phyloP scores from a whole-genome alignment of 2,329 filamentous ascomycete species.

The Ceratocystis harringtonii region DNA sequence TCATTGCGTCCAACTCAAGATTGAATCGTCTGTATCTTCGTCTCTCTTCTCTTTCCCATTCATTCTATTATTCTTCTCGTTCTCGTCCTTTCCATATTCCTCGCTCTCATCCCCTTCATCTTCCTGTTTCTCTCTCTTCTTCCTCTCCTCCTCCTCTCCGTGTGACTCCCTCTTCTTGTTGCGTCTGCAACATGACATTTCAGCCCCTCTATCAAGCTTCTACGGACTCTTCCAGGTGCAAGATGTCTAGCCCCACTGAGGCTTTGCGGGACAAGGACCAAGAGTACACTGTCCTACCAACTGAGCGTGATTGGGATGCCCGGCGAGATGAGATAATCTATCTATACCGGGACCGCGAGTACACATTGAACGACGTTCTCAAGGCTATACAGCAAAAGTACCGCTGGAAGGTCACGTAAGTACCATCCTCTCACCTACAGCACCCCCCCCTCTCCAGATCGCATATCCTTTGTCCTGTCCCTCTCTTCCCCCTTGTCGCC shows the following conservation, averaged over 20 bases:
- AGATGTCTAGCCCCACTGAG: not conserved
- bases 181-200: not conserved
- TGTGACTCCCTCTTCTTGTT: not conserved
- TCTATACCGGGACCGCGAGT: conserved; percentile 13
- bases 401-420: conserved; percentile 17
- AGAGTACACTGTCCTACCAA: conserved; percentile 8
- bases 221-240: not conserved
- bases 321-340: conserved; percentile 14
- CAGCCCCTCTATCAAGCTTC: not conserved
- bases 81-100: not conserved
- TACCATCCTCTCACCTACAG: not conserved
- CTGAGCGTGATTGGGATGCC: conserved; percentile 15
- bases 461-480: not conserved
- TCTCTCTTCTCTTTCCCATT: not conserved
- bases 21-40: not conserved
- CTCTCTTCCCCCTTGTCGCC: not conserved
- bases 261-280: not conserved
- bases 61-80: not conserved
- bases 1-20: not conserved
- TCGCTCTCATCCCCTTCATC: not conserved
- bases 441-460: not conserved
- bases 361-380: conserved; percentile 15
- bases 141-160: not conserved
- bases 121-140: not conserved
- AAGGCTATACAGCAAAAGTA: conserved; percentile 15